Evolutionary conservation across 768 basidiomycete genomes (phyloP).

Genomic region (Lentinula sp.): DNA sequence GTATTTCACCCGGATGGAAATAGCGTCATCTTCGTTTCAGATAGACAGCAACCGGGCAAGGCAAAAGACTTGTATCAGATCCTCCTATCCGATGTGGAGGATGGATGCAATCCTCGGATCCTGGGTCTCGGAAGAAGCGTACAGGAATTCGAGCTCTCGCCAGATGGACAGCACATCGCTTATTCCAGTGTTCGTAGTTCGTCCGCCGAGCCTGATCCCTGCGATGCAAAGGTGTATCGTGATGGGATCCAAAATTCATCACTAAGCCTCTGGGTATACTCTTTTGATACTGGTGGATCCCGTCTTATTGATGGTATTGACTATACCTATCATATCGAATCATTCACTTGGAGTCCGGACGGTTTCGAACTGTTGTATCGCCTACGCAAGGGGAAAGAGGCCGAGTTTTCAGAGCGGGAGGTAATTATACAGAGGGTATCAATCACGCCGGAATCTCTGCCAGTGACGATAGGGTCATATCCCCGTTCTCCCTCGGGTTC

Average conservation of each 20-base stretch:
- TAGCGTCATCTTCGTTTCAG: constrained; percentile 23
- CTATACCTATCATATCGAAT: constrained; percentile 21
- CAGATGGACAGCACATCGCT: constrained; percentile 22
- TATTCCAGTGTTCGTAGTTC: constrained; percentile 18
- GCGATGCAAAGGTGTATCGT: constrained; percentile 21
- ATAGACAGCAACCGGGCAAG: constrained; percentile 22
- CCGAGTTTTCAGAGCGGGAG: constrained; percentile 23
- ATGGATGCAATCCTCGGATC: not conserved
- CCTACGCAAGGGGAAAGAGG: constrained; percentile 19
- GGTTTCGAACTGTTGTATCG: constrained; percentile 24
- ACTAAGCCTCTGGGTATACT: constrained; percentile 19
- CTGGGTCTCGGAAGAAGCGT: constrained; percentile 14
- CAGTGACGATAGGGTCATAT: constrained; percentile 18
- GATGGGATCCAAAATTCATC: constrained; percentile 15
- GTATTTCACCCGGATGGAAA: constrained; percentile 25
- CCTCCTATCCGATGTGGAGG: constrained; percentile 1
- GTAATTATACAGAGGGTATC: constrained; percentile 21
- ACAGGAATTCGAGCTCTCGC: constrained; percentile 25
- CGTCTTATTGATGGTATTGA: constrained; percentile 8
- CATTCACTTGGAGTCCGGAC: constrained; percentile 25
- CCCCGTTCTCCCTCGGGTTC: constrained; percentile 26
- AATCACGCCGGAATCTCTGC: constrained; percentile 11
- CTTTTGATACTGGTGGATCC: constrained; percentile 17
- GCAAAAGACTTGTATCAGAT: constrained; percentile 16
- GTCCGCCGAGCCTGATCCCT: constrained; percentile 10